Evolutionary conservation across 345 rosid species (phyloP).

Genomic region (Kandelia obovata): DNA sequence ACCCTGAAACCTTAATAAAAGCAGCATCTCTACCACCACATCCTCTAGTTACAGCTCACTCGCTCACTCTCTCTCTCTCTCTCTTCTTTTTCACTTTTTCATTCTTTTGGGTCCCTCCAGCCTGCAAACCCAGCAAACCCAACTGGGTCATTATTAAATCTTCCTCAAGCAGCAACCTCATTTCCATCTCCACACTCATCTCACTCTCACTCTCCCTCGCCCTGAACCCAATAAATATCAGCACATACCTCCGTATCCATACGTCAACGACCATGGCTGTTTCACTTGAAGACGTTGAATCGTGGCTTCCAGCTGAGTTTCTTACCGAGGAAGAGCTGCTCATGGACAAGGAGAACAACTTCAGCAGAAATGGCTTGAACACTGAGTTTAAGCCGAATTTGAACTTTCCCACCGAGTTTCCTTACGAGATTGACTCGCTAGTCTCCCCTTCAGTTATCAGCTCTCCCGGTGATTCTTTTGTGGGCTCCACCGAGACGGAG

Average conservation of each 20-base stretch:
- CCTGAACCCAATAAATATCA: no score
- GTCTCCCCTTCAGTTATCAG: slow-evolving; percentile 3
- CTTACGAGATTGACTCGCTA: slow-evolving; percentile 28
- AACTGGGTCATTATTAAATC: slow-evolving; percentile 18
- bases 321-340: slow-evolving; percentile 6
- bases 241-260: neutral
- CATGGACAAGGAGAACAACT: slow-evolving; percentile 8
- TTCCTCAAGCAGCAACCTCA: slow-evolving; percentile 18
- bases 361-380: neutral
- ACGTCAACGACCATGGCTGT: neutral
- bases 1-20: slow-evolving; percentile 63
- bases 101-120: slow-evolving; percentile 15
- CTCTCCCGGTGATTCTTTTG: slow-evolving; percentile 16
- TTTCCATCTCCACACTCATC: slow-evolving; percentile 4
- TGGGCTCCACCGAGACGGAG: slow-evolving; percentile 12
- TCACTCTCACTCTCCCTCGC: neutral
- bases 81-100: neutral
- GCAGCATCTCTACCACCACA: slow-evolving; percentile 49
- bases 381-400: slow-evolving; percentile 10
- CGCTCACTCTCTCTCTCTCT: neutral
- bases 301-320: slow-evolving; percentile 18
- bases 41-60: slow-evolving; percentile 18
- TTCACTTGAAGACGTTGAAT: neutral
- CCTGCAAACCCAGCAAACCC: slow-evolving; percentile 21
- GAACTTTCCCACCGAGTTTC: slow-evolving; percentile 29